A percentile compares a stretch with the other conserved stretches of the same genome.
These are phyloP conservation scores for Zoysia japonica DNA, from an alignment of 176 grass and related monocot genomes.

Conservation along the genomic window DNA sequence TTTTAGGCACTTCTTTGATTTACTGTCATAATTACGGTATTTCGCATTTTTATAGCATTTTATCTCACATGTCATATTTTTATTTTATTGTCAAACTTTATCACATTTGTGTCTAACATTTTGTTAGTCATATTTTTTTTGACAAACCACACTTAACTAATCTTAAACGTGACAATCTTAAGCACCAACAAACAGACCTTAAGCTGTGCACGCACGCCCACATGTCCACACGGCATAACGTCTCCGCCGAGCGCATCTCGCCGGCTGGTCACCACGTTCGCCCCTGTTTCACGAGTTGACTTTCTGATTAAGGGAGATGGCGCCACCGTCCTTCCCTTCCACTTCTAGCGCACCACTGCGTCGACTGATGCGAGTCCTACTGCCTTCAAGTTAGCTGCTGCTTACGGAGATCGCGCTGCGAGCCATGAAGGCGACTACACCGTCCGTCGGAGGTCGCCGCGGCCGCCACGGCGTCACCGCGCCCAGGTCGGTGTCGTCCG, in stretches of 20 bases:
- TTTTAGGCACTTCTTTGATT: no score
- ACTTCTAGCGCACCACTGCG: not conserved
- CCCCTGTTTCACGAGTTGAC: not conserved
- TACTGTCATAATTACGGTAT: no score
- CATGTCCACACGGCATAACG: not conserved
- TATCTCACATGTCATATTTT: no score
- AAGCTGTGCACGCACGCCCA: not conserved
- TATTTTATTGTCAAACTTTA: no score
- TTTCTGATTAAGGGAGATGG: not conserved
- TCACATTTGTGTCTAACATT: no score
- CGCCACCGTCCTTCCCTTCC: not conserved
- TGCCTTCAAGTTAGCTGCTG: not conserved
- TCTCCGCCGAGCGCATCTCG: not conserved
- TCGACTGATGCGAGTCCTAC: not conserved
- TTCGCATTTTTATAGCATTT: no score
- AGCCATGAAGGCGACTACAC: not conserved
- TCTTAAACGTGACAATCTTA: no score
- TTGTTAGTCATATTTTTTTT: no score
- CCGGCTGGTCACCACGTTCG: not conserved
- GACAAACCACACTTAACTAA: no score
- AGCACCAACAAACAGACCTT: no score
- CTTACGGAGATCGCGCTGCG: no score
- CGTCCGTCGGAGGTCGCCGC: conserved; percentile 26
- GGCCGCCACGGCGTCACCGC: not conserved
- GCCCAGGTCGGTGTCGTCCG: not conserved